A percentile compares a stretch with the other conserved stretches of the same genome.
Evolutionary conservation across 2,329 filamentous ascomycete genomes (phyloP).

Genomic region (Chlorencoelia australis): DNA sequence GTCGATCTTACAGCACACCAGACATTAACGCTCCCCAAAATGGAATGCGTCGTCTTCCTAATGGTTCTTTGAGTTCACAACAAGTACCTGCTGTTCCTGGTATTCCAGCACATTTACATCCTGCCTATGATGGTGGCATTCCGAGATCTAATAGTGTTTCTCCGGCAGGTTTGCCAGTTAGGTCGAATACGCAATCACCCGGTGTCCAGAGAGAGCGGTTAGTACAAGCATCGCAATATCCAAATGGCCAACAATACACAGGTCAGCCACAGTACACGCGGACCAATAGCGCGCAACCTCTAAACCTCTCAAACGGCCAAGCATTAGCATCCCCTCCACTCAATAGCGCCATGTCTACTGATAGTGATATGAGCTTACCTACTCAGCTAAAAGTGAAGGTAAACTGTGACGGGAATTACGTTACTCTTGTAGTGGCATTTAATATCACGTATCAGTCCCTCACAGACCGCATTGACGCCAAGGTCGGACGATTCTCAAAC

Average conservation of each 20-base stretch:
- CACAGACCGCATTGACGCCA: constrained; percentile 91
- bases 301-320: constrained; percentile 24
- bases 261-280: constrained; percentile 27
- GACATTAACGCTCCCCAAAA: constrained; percentile 71
- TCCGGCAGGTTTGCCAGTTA: constrained; percentile 57
- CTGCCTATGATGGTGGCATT: constrained; percentile 50
- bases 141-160: constrained; percentile 76
- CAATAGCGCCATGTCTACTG: constrained; percentile 15
- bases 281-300: constrained; percentile 21
- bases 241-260: constrained; percentile 26
- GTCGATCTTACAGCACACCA: constrained; percentile 88
- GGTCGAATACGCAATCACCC: constrained; percentile 62
- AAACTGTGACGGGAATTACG: constrained; percentile 82
- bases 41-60: constrained; percentile 37
- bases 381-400: constrained; percentile 93
- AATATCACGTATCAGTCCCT: constrained; percentile 92
- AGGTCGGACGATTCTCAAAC: constrained; percentile 76
- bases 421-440: constrained; percentile 91
- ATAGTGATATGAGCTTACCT: constrained; percentile 43
- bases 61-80: constrained; percentile 35
- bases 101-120: constrained; percentile 60
- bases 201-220: constrained; percentile 53
- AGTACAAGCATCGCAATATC: constrained; percentile 26
- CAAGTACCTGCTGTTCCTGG: constrained; percentile 62
- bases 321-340: constrained; percentile 40